Evolutionary conservation across 768 basidiomycete species (phyloP), one percentile per base, ranked within the genome.

Genomic region (Favolaschia claudopus): DNA sequence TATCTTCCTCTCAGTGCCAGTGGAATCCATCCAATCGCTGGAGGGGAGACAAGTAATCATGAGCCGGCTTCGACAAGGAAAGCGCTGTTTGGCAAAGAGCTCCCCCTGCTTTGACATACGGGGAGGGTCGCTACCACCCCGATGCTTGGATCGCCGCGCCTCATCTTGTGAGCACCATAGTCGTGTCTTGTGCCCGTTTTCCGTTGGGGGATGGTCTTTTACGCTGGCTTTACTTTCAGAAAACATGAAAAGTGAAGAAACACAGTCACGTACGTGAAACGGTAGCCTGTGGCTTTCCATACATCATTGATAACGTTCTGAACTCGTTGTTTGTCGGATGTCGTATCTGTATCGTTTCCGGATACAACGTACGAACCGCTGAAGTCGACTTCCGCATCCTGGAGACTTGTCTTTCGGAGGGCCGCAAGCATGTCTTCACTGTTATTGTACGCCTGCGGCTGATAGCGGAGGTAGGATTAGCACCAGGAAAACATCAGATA

Each of bases 121-220:
- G 2, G 78, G 74, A 58, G 70, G 69, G 20, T 68, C 66, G 55
- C 73, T 68, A 7, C 72, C 72, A 19, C 74, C 31, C 9, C 60
- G 54, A 31, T 56, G 70, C 64, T 80, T 82, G 7, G 73, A 76
- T 50, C 75, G 74, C 55, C 81, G 77, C 17, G 76, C 76, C 47
- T 76, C 75, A 58, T 84, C 82, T 58, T 82, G 82, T 9, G 80
- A 82, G 69, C 81, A 84, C 79, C 81, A 81, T 17, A 80, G 73
- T 29, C 81, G 75, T 20, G 79, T 83, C 62, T 82, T 84, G 67
- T 82, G 78, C 9, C 82, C 82, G 53, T 75, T 73, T 34, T 77
- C 78, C 34, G 78, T 72, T 13, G 72, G 77, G 15, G 80, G 81
- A 55, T 83, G 81, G 64, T 83, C 82, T 60, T 82, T 82, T 12